Evolutionary conservation across 768 basidiomycete species (phyloP).

Genomic region (Trichaptum fuscoviolaceum): DNA sequence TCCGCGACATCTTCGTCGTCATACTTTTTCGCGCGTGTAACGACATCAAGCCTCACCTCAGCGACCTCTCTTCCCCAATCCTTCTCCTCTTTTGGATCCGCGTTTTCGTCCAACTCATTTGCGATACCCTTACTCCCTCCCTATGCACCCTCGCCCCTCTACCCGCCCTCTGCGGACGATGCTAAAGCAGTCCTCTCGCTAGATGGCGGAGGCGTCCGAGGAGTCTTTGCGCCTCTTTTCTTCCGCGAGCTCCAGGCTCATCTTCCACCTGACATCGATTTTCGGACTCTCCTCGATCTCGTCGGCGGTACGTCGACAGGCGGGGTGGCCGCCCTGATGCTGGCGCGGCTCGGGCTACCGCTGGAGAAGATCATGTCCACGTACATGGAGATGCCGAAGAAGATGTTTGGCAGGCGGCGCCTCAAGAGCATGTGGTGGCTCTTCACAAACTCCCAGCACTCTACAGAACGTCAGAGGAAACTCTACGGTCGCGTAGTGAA

Average conservation of each 20-base stretch:
- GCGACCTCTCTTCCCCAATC: not conserved
- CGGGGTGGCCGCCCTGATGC: not conserved
- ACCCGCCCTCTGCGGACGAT: not conserved
- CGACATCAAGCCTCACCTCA: not conserved
- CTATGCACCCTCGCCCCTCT: not conserved
- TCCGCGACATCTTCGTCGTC: not conserved
- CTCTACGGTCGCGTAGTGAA: not conserved
- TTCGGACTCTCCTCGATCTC: not conserved
- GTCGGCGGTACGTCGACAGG: not conserved
- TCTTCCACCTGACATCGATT: not conserved
- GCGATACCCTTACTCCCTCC: not conserved
- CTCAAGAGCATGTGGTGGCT: not conserved
- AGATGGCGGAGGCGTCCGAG: slow-evolving; percentile 3
- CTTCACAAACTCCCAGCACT: not conserved
- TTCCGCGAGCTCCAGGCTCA: not conserved
- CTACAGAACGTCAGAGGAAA: not conserved
- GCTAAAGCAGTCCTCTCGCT: not conserved
- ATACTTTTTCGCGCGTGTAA: not conserved
- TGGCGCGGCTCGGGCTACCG: not conserved
- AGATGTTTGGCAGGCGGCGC: not conserved
- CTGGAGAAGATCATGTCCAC: not conserved
- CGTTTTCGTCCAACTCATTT: not conserved
- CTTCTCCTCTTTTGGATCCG: not conserved
- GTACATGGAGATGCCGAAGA: not conserved
- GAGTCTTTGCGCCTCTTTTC: not conserved